phyloP scores from a whole-genome alignment of 2,329 filamentous ascomycete species.

The Acephala macrosclerotiorum region DNA sequence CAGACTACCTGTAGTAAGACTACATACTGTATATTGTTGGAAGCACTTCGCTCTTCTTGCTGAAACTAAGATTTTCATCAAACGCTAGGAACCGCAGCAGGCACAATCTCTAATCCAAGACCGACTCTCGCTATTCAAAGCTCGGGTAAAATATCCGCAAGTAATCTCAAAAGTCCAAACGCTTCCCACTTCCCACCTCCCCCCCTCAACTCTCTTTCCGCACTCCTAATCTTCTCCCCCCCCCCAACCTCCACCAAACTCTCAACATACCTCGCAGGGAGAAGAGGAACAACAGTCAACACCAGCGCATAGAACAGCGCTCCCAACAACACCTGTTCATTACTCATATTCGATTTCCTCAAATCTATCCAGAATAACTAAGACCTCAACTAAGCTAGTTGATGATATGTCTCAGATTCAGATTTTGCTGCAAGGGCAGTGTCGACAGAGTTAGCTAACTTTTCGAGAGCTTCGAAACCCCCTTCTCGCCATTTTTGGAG shows the following conservation, averaged over 20 bases:
- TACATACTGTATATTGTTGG: too few species aligned
- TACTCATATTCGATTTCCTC: background rate
- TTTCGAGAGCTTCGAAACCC: slow-evolving; percentile 27
- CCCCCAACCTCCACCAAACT: slow-evolving; percentile 12
- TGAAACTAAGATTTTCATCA: too few species aligned
- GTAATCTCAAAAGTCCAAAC: background rate
- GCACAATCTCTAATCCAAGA: background rate
- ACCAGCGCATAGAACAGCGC: slow-evolving; percentile 30
- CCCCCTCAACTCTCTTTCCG: background rate
- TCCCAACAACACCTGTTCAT: slow-evolving; percentile 20
- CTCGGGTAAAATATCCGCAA: background rate
- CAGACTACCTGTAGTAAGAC: too few species aligned
- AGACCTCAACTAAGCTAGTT: slow-evolving; percentile 27
- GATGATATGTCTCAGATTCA: slow-evolving; percentile 24
- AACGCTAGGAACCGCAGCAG: too few species aligned
- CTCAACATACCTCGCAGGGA: slow-evolving; percentile 25
- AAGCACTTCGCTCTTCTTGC: too few species aligned
- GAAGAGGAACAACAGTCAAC: slow-evolving; percentile 27
- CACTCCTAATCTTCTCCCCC: slow-evolving; percentile 17
- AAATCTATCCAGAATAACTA: slow-evolving; percentile 37
- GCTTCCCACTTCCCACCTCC: background rate
- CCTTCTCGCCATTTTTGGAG: slow-evolving; percentile 20
- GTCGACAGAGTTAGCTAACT: slow-evolving; percentile 18
- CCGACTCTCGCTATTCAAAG: background rate
- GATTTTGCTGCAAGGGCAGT: slow-evolving; percentile 13